Conservation (phyloP, 2,329 filamentous ascomycete species). For the Westerdykella ornata region DNA sequence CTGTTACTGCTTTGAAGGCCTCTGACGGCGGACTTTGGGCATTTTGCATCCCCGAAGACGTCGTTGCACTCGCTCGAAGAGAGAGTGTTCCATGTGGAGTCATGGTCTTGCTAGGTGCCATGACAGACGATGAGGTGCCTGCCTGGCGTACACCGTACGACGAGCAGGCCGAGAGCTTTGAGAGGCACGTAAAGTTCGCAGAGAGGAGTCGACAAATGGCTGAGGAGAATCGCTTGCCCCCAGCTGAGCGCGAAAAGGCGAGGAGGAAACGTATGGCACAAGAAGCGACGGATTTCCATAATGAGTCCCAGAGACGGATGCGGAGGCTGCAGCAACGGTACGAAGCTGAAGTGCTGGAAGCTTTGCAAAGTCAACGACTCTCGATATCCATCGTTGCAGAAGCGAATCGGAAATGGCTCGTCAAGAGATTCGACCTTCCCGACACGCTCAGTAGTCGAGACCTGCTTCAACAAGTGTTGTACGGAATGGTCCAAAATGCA, state of each 20-base stretch:
- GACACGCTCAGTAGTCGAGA: conserved; percentile 2
- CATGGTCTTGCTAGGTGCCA: conserved; percentile 49
- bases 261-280: conserved; percentile 9
- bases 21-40: conserved; percentile 55
- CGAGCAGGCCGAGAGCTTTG: conserved; percentile 14
- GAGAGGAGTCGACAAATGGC: conserved; percentile 11
- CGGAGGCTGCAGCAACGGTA: conserved; percentile 13
- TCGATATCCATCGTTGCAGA: conserved; percentile 14
- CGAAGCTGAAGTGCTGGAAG: conserved; percentile 16
- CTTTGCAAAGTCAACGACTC: conserved; percentile 16
- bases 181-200: conserved; percentile 15
- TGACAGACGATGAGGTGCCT: conserved; percentile 49
- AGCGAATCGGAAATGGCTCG: conserved; percentile 13
- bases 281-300: conserved; percentile 16
- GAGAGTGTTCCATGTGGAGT: conserved; percentile 55
- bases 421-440: conserved; percentile 6
- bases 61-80: conserved; percentile 47
- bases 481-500: conserved; percentile 15
- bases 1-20: conserved; percentile 48
- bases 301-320: conserved; percentile 8
- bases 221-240: conserved; percentile 16
- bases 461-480: conserved; percentile 18
- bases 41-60: conserved; percentile 51
- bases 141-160: conserved; percentile 44
- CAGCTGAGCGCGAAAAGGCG: conserved; percentile 13